Base-by-base conservation (phyloP, 1,284 basidiomycete genomes). In the Meripilus lineatus region DNA sequence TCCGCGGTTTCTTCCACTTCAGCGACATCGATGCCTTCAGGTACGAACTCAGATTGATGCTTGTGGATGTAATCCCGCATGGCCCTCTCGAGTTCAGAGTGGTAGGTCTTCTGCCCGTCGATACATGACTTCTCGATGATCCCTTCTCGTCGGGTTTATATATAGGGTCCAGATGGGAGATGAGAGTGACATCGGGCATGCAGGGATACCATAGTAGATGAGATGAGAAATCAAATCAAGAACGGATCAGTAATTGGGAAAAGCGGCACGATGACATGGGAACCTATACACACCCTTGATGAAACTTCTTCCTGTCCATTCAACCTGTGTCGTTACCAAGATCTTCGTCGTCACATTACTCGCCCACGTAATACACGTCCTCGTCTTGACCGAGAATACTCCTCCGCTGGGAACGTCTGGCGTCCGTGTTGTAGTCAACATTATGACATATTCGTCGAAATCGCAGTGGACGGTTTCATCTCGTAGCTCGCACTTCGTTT, bases 271-370 rank as follows among this genome's bases (percentile, higher is more conserved):
- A 40, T n/a, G 20, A 20, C 3, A 18, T 1, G 5, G n/a, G n/a
- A n/a, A n/a, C n/a, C n/a, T n/a, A n/a, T n/a, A 65, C 78, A 54
- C 50, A 91, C 93, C 86, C 67, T 91, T 95, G 64, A 99, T 90
- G 70, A 97, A 97, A 64, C 91, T 95, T 54, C 93, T 77, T 18
- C 94, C 94, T 0, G 87, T 91, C 94, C 95, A 99, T 50, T 98
- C 94, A 2, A 98, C 92, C 53, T 88, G 80, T 5, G 89, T 93
- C 28, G 92, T 94, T 3, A 99, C 91, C 6, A 91, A 56, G 11
- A 99, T 79, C 42, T 77, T 80, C 2, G 89, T 86, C 3, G 83
- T 79, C 42, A 88, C 79, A 3, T 77, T 70, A 40, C 85, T 85
- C 4, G 89, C 93, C 94, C 94, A 99, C 63, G 82, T 98, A 45